Percentiles rank a stretch among this genome's conserved stretches.
phyloP scores from a whole-genome alignment of 306 rosid genomes.

The Purshia tridentata region DNA sequence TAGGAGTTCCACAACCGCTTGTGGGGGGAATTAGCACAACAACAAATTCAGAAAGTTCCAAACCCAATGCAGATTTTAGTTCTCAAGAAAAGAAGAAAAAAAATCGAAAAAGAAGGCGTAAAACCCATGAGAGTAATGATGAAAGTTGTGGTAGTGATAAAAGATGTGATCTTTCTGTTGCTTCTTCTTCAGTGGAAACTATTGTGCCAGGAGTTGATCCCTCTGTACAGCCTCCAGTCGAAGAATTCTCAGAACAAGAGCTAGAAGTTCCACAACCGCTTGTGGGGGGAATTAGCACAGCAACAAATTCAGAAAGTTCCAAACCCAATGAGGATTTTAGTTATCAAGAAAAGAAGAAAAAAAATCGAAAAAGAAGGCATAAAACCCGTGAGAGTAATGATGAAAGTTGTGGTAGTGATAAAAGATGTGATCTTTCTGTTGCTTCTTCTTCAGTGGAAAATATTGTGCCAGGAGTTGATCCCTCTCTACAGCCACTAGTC shows the following conservation, averaged over 20 bases:
- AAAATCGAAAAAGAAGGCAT: background rate
- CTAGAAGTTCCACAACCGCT: constrained; percentile 24
- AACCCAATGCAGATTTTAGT: background rate
- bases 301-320: constrained; percentile 23
- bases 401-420: constrained; percentile 9
- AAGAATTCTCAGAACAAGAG: constrained; percentile 24
- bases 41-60: constrained; percentile 24
- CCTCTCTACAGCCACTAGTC: constrained; percentile 27
- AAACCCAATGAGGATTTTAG: background rate
- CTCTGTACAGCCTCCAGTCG: constrained; percentile 28
- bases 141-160: constrained; percentile 11
- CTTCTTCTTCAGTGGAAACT: constrained; percentile 22
- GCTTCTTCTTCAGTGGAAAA: constrained; percentile 22
- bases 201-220: constrained; percentile 20
- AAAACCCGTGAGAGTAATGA: background rate
- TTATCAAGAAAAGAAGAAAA: background rate
- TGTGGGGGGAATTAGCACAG: constrained; percentile 17
- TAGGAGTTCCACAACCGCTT: constrained; percentile 23
- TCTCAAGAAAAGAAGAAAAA: background rate
- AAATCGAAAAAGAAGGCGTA: background rate
- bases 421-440: constrained; percentile 21
- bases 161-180: constrained; percentile 24
- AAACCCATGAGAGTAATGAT: background rate
- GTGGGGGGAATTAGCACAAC: constrained; percentile 16
- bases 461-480: constrained; percentile 21